These are phyloP conservation scores for Alternaria viburni DNA, from an alignment of 2,329 filamentous ascomycete genomes.

Conservation along the genomic window DNA sequence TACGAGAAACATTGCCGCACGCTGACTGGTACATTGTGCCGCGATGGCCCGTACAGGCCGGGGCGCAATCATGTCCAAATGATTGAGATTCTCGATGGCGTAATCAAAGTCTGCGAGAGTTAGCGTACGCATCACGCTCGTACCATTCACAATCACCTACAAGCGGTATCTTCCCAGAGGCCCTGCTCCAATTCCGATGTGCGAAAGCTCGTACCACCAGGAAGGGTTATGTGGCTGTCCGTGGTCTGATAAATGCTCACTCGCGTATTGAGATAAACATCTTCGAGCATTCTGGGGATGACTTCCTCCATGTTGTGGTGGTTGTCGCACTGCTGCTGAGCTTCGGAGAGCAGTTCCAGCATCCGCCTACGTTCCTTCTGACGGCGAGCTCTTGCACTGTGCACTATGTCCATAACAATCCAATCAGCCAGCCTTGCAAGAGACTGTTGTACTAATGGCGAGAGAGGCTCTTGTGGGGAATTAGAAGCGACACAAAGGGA, in stretches of 20 bases:
- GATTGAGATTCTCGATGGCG: slow-evolving; percentile 47
- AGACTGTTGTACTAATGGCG: slow-evolving; percentile 39
- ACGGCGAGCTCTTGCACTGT: slow-evolving; percentile 47
- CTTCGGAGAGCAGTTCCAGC: slow-evolving; percentile 42
- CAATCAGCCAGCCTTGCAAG: slow-evolving; percentile 48
- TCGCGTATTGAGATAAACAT: slow-evolving; percentile 45
- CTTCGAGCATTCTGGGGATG: slow-evolving; percentile 38
- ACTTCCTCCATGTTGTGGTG: slow-evolving; percentile 30
- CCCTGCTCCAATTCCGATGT: slow-evolving; percentile 45
- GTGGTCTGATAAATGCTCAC: slow-evolving; percentile 36
- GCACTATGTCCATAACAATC: slow-evolving; percentile 52
- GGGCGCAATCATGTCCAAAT: slow-evolving; percentile 32
- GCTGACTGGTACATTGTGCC: slow-evolving; percentile 44
- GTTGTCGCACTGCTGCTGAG: slow-evolving; percentile 27
- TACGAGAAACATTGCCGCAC: slow-evolving; percentile 44
- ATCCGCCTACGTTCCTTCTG: slow-evolving; percentile 51
- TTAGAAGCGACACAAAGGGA: slow-evolving; percentile 54
- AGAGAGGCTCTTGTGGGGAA: slow-evolving; percentile 41
- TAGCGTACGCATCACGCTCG: neutral
- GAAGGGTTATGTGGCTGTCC: slow-evolving; percentile 31
- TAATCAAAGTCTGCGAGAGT: slow-evolving; percentile 42
- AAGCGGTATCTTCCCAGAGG: slow-evolving; percentile 54
- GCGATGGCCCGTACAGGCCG: slow-evolving; percentile 49
- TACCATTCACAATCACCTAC: neutral
- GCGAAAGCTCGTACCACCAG: slow-evolving; percentile 33